These are phyloP conservation scores for Fusarium sororula DNA, from an alignment of 2,329 filamentous ascomycete species.

Conservation along the genomic window DNA sequence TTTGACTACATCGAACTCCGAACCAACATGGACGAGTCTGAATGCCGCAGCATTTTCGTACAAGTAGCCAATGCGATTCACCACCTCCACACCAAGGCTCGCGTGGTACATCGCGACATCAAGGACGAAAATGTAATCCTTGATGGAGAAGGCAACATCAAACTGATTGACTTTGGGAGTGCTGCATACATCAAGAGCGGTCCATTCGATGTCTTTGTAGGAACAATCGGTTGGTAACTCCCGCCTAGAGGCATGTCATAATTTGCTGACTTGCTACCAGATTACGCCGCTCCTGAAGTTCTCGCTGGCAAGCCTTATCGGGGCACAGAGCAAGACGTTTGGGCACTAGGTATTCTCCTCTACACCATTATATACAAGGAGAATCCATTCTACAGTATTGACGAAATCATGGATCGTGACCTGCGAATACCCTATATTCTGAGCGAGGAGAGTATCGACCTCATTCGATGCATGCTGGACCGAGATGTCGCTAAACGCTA, in stretches of 20 bases:
- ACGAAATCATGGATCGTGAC: constrained; percentile 98
- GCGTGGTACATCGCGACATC: constrained; percentile 96
- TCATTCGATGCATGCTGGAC: constrained; percentile 92
- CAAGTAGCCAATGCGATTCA: constrained; percentile 91
- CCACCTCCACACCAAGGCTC: constrained; percentile 88
- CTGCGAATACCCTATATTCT: constrained; percentile 88
- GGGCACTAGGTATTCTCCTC: constrained; percentile 94
- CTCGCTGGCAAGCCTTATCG: constrained; percentile 90
- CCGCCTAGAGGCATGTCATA: not conserved
- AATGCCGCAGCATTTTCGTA: constrained; percentile 93
- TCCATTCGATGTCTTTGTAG: constrained; percentile 98
- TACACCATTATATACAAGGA: constrained; percentile 99
- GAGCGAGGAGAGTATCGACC: constrained; percentile 90
- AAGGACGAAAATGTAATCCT: constrained; percentile 98
- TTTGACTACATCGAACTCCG: constrained; percentile 99
- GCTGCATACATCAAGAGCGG: constrained; percentile 98
- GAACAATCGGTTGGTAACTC: constrained; percentile 83
- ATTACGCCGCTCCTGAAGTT: constrained; percentile 98
- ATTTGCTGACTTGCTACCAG: constrained; percentile 55
- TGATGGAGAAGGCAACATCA: constrained; percentile 94
- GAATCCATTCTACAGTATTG: constrained; percentile 98
- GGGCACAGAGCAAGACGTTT: constrained; percentile 97
- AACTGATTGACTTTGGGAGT: constrained; percentile 97
- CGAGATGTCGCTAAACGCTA: constrained; percentile 84
- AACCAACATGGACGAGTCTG: constrained; percentile 93